phyloP scores from a whole-genome alignment of 2,329 filamentous ascomycete genomes.

The Botrytis elliptica region DNA sequence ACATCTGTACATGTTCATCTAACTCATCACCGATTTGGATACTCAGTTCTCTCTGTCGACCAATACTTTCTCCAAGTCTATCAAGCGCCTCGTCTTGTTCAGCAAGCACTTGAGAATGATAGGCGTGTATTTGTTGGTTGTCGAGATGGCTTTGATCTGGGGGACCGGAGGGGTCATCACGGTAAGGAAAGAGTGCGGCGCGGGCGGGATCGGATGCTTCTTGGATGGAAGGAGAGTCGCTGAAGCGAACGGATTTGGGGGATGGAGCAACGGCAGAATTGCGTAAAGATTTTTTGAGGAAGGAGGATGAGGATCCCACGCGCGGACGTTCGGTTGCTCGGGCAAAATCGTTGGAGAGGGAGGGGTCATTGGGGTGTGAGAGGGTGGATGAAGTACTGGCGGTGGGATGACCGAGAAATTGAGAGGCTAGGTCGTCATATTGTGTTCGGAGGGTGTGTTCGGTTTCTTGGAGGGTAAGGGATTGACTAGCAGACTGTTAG shows the following conservation, averaged over 20 bases:
- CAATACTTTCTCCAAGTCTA: constrained; percentile 77
- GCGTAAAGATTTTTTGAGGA: constrained; percentile 41
- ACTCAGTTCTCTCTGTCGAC: constrained; percentile 84
- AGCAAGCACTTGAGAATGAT: constrained; percentile 76
- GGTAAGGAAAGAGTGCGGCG: constrained; percentile 64
- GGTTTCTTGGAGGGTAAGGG: constrained; percentile 59
- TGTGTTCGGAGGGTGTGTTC: constrained; percentile 70
- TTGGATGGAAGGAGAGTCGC: constrained; percentile 55
- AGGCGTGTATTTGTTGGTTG: constrained; percentile 83
- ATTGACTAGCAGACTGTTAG: constrained; percentile 34
- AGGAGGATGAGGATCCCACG: constrained; percentile 46
- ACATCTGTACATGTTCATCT: constrained; percentile 81
- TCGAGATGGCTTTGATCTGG: constrained; percentile 51
- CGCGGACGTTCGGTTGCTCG: constrained; percentile 49
- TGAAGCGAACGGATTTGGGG: constrained; percentile 83
- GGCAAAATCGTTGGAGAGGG: constrained; percentile 61
- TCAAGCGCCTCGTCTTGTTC: constrained; percentile 96
- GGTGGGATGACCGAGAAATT: constrained; percentile 69
- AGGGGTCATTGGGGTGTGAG: constrained; percentile 62
- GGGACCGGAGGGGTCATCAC: constrained; percentile 60
- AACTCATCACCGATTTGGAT: constrained; percentile 97
- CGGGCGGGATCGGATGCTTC: constrained; percentile 49
- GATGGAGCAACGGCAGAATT: constrained; percentile 36
- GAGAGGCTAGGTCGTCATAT: constrained; percentile 71
- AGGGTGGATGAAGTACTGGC: constrained; percentile 52